Evolutionary conservation across 805 yeast species (phyloP).

Genomic region (Yamadazyma paraphyllophila): DNA sequence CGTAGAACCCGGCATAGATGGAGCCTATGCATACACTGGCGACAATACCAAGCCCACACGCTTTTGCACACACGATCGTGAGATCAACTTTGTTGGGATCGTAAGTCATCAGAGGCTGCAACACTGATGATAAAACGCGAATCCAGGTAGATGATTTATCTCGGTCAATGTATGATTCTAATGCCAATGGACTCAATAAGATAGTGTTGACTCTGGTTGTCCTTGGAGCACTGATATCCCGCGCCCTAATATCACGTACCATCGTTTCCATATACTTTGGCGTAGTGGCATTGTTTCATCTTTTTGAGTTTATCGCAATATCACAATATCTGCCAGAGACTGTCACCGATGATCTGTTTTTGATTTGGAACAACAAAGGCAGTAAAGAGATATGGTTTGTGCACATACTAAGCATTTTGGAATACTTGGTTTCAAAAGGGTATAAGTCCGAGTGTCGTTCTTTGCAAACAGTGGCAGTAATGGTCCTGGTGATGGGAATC

Average conservation of each 20-base stretch:
- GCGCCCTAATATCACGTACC: neutral
- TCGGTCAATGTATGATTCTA: neutral
- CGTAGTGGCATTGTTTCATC: constrained; percentile 6
- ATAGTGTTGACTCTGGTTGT: constrained; percentile 5
- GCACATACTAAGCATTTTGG: constrained; percentile 20
- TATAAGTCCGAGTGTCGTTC: neutral
- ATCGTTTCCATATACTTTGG: constrained; percentile 1
- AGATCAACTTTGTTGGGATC: constrained; percentile 28
- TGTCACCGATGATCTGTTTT: constrained; percentile 26
- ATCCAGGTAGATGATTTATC: neutral
- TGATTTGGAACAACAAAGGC: constrained; percentile 36
- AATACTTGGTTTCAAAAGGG: neutral
- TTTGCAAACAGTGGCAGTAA: constrained; percentile 14
- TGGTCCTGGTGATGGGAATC: constrained; percentile 23
- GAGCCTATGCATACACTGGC: constrained; percentile 16
- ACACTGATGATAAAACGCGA: neutral
- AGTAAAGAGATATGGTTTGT: constrained; percentile 28
- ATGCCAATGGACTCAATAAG: neutral
- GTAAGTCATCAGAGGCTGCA: constrained; percentile 14
- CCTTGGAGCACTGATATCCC: constrained; percentile 20
- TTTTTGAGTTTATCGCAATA: constrained; percentile 29
- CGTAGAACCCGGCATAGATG: neutral
- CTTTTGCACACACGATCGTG: constrained; percentile 29
- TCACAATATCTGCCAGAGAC: constrained; percentile 24
- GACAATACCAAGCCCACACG: constrained; percentile 31